A percentile compares a stretch with the other conserved stretches of the same genome.
Evolutionary conservation across 2,329 filamentous ascomycete species (phyloP).

Genomic region (Blastomyces gilchristii): DNA sequence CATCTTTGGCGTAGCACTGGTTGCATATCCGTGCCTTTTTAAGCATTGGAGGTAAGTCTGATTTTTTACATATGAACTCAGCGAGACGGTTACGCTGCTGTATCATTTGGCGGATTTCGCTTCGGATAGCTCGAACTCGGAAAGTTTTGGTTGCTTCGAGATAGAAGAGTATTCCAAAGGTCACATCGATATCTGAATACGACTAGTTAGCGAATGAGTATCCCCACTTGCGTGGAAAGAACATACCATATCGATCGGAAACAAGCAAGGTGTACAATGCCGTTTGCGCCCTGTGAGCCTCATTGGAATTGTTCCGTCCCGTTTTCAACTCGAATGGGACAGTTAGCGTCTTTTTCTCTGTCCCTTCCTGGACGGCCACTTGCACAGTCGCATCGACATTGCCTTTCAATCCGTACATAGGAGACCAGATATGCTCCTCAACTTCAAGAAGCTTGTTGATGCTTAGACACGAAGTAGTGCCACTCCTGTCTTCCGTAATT

Average conservation of each 20-base stretch:
- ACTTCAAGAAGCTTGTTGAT: slow-evolving; percentile 92
- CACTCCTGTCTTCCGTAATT: slow-evolving; percentile 67
- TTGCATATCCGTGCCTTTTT: slow-evolving; percentile 71
- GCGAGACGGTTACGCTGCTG: slow-evolving; percentile 89
- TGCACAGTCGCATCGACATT: slow-evolving; percentile 97
- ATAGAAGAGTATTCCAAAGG: slow-evolving; percentile 88
- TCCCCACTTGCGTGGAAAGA: background rate
- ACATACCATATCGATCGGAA: slow-evolving; percentile 72
- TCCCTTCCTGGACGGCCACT: slow-evolving; percentile 63
- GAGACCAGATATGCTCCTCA: slow-evolving; percentile 97
- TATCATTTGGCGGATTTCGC: slow-evolving; percentile 91
- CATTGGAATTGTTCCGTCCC: slow-evolving; percentile 66
- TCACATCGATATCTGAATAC: slow-evolving; percentile 64
- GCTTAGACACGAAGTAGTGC: slow-evolving; percentile 66
- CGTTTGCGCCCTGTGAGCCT: slow-evolving; percentile 83
- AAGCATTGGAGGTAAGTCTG: slow-evolving; percentile 76
- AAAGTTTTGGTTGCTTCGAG: slow-evolving; percentile 81
- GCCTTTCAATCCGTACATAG: slow-evolving; percentile 91
- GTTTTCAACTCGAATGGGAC: slow-evolving; percentile 96
- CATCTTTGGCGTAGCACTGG: slow-evolving; percentile 78
- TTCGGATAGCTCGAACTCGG: slow-evolving; percentile 71
- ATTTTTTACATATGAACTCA: slow-evolving; percentile 70
- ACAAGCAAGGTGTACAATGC: slow-evolving; percentile 86
- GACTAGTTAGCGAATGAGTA: slow-evolving; percentile 4
- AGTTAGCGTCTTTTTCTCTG: slow-evolving; percentile 58